A percentile compares a stretch with the other conserved stretches of the same genome.
Evolutionary conservation across 2,329 filamentous ascomycete genomes (phyloP).

Genomic region (Xylariaceae sp.): DNA sequence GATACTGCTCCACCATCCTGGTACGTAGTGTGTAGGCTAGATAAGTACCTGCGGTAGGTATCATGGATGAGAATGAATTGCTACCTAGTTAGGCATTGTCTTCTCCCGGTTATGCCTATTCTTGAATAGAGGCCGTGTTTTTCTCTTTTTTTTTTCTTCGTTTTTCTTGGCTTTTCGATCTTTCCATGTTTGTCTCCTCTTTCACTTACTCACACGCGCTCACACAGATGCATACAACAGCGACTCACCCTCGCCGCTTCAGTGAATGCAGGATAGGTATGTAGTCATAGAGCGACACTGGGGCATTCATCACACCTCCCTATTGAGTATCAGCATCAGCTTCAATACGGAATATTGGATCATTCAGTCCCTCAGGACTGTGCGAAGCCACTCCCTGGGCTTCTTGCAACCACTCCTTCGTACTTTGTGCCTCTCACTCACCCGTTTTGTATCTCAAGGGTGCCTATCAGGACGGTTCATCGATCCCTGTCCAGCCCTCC

Average conservation of each 20-base stretch:
- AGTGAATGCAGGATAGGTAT: background rate
- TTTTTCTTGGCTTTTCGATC: slow-evolving; percentile 18
- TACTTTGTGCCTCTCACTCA: background rate
- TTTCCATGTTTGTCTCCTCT: background rate
- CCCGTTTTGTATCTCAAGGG: background rate
- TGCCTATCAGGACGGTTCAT: slow-evolving; percentile 8
- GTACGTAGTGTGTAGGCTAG: slow-evolving; percentile 15
- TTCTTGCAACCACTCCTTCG: slow-evolving; percentile 9
- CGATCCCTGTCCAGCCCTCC: slow-evolving; percentile 30
- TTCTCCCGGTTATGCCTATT: slow-evolving; percentile 12
- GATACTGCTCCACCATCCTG: slow-evolving; percentile 30
- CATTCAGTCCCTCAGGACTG: background rate
- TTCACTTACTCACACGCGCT: background rate
- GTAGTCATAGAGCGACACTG: slow-evolving; percentile 2
- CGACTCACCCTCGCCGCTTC: background rate
- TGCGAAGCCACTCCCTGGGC: background rate
- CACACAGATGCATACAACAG: background rate
- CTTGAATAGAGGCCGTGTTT: slow-evolving; percentile 20
- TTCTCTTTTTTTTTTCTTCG: slow-evolving; percentile 9
- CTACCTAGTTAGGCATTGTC: background rate
- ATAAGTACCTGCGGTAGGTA: background rate
- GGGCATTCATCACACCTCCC: background rate
- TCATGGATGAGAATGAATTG: background rate
- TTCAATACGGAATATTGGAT: background rate
- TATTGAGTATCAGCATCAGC: slow-evolving; percentile 2